Evolutionary conservation across 441 rosid species (phyloP).

Genomic region (Kokia cookei): DNA sequence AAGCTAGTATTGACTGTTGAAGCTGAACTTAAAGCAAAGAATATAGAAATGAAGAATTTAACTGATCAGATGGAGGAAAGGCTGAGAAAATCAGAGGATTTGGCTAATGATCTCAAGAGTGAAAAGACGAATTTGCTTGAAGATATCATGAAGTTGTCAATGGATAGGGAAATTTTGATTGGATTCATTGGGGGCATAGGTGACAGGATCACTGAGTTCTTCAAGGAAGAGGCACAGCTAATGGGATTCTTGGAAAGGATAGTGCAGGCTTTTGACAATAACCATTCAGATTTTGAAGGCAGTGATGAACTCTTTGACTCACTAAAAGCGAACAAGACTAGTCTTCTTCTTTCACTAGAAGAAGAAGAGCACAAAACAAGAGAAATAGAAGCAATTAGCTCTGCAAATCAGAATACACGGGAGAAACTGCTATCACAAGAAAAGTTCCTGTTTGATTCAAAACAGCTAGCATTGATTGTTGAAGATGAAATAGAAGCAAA

Average conservation of each 20-base stretch:
- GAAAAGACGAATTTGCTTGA: slow-evolving; percentile 45
- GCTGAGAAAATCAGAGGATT: slow-evolving; percentile 42
- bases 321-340: slow-evolving; percentile 34
- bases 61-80: slow-evolving; percentile 29
- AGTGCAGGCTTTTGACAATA: slow-evolving; percentile 25
- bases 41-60: slow-evolving; percentile 36
- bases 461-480: slow-evolving; percentile 24
- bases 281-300: slow-evolving; percentile 3
- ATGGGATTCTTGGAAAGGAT: slow-evolving; percentile 40
- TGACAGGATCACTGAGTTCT: slow-evolving; percentile 45
- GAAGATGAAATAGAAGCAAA: slow-evolving; percentile 45
- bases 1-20: slow-evolving; percentile 31
- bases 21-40: slow-evolving; percentile 44
- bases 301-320: slow-evolving; percentile 19
- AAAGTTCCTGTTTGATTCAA: slow-evolving; percentile 19
- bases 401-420: slow-evolving; percentile 9
- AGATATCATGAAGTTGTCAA: slow-evolving; percentile 38
- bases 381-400: too few relatives aligned
- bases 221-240: slow-evolving; percentile 48
- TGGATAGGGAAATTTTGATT: slow-evolving; percentile 40
- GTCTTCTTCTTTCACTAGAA: slow-evolving; percentile 26
- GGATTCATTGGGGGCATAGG: slow-evolving; percentile 32
- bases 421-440: slow-evolving; percentile 46
- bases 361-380: background rate
- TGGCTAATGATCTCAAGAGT: slow-evolving; percentile 35